Conservation (phyloP, 805 yeast genomes). For the Candida easanensis region DNA sequence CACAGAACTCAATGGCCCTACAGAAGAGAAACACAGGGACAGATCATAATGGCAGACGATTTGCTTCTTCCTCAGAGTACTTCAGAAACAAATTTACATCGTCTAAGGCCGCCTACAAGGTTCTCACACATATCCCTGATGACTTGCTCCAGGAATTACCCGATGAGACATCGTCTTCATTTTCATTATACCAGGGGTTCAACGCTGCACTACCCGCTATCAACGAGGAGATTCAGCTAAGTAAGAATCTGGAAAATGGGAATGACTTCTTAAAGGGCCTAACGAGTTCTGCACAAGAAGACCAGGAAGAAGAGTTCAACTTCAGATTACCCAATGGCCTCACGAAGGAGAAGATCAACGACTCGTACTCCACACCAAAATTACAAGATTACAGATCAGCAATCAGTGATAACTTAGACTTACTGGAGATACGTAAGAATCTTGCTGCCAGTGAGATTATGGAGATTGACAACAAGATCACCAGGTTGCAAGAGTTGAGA, state of each 20-base stretch:
- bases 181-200: slow-evolving; percentile 69
- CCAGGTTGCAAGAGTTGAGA: slow-evolving; percentile 48
- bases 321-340: slow-evolving; percentile 38
- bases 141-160: slow-evolving; percentile 59
- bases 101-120: slow-evolving; percentile 42
- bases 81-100: slow-evolving; percentile 36
- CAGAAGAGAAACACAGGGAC: slow-evolving; percentile 27
- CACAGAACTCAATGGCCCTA: slow-evolving; percentile 32
- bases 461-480: slow-evolving; percentile 59
- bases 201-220: slow-evolving; percentile 53
- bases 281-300: slow-evolving; percentile 24
- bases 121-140: slow-evolving; percentile 55
- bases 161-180: slow-evolving; percentile 31
- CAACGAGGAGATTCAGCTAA: slow-evolving; percentile 38
- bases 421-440: slow-evolving; percentile 61
- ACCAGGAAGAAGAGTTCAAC: slow-evolving; percentile 19
- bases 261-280: slow-evolving; percentile 18
- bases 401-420: slow-evolving; percentile 46
- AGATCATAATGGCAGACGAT: slow-evolving; percentile 26
- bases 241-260: slow-evolving; percentile 24
- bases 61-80: slow-evolving; percentile 35
- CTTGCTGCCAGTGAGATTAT: slow-evolving; percentile 60
- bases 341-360: slow-evolving; percentile 38
- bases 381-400: slow-evolving; percentile 36
- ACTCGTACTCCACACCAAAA: slow-evolving; percentile 40